Evolutionary conservation across 306 rosid species (phyloP).

Genomic region (Glycine latifolia): DNA sequence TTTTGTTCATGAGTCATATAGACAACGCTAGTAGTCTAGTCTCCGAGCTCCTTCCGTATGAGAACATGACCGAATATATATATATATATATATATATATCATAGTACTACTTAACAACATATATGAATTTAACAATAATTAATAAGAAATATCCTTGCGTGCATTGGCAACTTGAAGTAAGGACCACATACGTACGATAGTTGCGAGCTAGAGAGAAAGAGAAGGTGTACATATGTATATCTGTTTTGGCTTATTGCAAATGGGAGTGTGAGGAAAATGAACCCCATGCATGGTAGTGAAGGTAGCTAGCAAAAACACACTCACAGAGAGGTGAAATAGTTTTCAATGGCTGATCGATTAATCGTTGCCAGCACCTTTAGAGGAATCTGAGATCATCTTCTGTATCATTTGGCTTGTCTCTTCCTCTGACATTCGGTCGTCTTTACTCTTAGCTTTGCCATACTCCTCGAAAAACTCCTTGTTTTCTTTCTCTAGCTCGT

Average conservation of each 20-base stretch:
- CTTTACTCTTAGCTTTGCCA: conserved; percentile 61
- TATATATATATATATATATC: background rate
- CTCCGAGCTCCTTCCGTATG: conserved; percentile 4
- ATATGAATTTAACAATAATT: background rate
- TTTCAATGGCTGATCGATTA: conserved; percentile 31
- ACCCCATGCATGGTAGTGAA: background rate
- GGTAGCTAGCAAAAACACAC: background rate
- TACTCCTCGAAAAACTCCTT: conserved; percentile 83
- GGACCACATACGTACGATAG: conserved; percentile 36
- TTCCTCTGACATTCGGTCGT: conserved; percentile 77
- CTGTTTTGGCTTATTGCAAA: conserved; percentile 20
- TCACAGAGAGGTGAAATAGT: conserved; percentile 44
- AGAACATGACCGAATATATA: background rate
- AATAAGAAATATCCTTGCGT: background rate
- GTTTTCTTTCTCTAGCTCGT: conserved; percentile 89
- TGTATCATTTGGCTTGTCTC: conserved; percentile 85
- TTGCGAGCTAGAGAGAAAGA: background rate
- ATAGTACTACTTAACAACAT: background rate
- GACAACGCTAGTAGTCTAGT: background rate
- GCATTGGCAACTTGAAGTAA: background rate
- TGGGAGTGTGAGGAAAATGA: background rate
- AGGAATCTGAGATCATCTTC: conserved; percentile 71
- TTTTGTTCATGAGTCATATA: background rate
- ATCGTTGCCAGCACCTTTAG: conserved; percentile 63
- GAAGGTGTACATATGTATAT: background rate